Evolutionary conservation across 257 asterid genomes (phyloP).

Genomic region (Primulina tabacum): DNA sequence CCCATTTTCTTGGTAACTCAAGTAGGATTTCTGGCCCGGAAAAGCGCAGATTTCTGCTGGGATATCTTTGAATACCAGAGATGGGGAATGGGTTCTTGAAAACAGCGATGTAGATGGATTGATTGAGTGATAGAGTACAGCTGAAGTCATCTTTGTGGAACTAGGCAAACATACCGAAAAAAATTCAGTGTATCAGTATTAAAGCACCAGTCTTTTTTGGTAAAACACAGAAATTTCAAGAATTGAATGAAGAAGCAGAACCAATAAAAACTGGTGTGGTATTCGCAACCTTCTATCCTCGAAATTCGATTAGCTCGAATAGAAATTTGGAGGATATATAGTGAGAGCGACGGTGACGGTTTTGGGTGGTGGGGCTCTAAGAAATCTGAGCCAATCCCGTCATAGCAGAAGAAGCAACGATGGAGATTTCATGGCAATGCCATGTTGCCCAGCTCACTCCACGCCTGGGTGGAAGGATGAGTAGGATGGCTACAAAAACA

Average conservation of each 20-base stretch:
- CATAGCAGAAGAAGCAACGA: slow-evolving; percentile 36
- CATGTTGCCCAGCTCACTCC: slow-evolving; percentile 29
- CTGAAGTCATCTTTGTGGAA: slow-evolving; percentile 39
- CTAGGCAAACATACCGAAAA: neutral
- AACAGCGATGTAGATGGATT: slow-evolving; percentile 40
- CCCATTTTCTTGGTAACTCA: slow-evolving; percentile 29
- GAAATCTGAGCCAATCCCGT: slow-evolving; percentile 48
- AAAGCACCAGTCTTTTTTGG: neutral
- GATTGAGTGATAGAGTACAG: slow-evolving; percentile 44
- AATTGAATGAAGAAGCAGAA: neutral
- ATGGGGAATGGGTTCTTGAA: slow-evolving; percentile 45
- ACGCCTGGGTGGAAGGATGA: neutral
- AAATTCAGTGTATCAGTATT: neutral
- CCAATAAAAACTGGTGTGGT: neutral
- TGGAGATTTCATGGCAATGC: slow-evolving; percentile 36
- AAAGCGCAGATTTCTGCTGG: slow-evolving; percentile 35
- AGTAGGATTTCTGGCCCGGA: slow-evolving; percentile 22
- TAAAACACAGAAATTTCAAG: neutral
- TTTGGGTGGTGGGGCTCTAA: slow-evolving; percentile 41
- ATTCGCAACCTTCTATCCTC: neutral
- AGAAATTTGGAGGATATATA: neutral
- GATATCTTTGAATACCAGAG: slow-evolving; percentile 30
- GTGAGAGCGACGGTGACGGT: neutral
- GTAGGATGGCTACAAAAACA: too few relatives aligned
- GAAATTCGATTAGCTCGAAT: neutral